These are phyloP conservation scores for Eutrema salsugineum DNA, from an alignment of 441 rosid genomes.

Conservation along the genomic window DNA sequence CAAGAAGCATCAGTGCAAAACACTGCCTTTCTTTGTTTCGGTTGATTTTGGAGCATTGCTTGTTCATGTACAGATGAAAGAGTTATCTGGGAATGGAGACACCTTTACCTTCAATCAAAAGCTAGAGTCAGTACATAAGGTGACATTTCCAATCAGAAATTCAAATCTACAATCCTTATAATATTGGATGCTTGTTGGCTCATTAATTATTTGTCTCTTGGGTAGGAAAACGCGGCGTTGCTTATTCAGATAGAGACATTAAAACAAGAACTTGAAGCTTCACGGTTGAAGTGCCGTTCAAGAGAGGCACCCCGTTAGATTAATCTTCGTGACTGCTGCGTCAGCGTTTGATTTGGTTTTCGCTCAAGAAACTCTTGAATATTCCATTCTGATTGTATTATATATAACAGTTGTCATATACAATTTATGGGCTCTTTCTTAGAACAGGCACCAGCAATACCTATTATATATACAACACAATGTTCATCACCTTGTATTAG, in stretches of 20 bases:
- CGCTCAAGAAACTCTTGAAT: slow-evolving; percentile 5
- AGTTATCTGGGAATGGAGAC: slow-evolving; percentile 38
- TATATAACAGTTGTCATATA: not conserved
- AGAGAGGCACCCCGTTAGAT: slow-evolving; percentile 5
- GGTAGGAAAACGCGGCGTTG: slow-evolving; percentile 73
- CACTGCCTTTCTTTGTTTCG: not conserved
- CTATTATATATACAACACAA: slow-evolving; percentile 4
- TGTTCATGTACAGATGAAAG: slow-evolving; percentile 50
- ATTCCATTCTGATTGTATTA: not conserved
- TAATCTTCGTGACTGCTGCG: not conserved
- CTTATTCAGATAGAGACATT: slow-evolving; percentile 48
- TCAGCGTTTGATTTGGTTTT: not conserved
- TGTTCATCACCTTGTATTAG: not conserved
- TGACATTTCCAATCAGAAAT: slow-evolving; percentile 16
- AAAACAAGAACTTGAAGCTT: slow-evolving; percentile 50
- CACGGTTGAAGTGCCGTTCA: slow-evolving; percentile 49
- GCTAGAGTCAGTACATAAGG: slow-evolving; percentile 60
- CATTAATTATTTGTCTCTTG: slow-evolving; percentile 11
- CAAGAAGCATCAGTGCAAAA: not conserved
- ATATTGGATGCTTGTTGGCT: not conserved
- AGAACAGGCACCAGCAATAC: not conserved
- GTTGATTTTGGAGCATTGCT: not conserved
- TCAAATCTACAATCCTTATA: not conserved
- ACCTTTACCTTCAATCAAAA: slow-evolving; percentile 35
- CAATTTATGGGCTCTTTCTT: not conserved